phyloP scores from a whole-genome alignment of 2,329 filamentous ascomycete species.

The Scolecobasidium constrictum region DNA sequence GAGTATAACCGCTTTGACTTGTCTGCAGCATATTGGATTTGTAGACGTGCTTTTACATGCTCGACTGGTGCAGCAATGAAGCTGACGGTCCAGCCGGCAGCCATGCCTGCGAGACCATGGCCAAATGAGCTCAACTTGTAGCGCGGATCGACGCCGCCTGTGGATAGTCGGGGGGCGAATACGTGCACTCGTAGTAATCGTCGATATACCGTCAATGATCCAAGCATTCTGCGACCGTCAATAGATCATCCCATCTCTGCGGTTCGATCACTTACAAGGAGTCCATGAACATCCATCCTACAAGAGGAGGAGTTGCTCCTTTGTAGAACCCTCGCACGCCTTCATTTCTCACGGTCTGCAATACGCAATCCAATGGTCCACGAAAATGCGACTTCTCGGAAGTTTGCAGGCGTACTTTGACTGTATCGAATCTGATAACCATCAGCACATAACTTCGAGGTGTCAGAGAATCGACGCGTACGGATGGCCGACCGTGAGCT shows the following conservation, averaged over 20 bases:
- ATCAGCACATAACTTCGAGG: slow-evolving; percentile 11
- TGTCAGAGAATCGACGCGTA: slow-evolving; percentile 21
- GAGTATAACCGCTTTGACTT: slow-evolving; percentile 71
- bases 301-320: slow-evolving; percentile 78
- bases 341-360: slow-evolving; percentile 77
- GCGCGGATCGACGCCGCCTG: slow-evolving; percentile 18
- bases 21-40: slow-evolving; percentile 80
- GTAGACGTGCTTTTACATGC: slow-evolving; percentile 86
- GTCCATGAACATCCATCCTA: slow-evolving; percentile 99
- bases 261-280: slow-evolving; percentile 36
- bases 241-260: not conserved
- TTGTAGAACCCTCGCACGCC: slow-evolving; percentile 84
- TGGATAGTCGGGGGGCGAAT: slow-evolving; percentile 39
- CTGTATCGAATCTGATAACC: slow-evolving; percentile 63
- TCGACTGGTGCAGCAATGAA: slow-evolving; percentile 91
- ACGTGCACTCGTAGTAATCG: slow-evolving; percentile 70
- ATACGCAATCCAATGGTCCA: slow-evolving; percentile 75
- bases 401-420: slow-evolving; percentile 93
- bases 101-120: slow-evolving; percentile 76
- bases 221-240: slow-evolving; percentile 54
- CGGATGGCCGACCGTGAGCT: slow-evolving; percentile 60
- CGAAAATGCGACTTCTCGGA: slow-evolving; percentile 66
- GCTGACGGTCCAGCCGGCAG: slow-evolving; percentile 81
- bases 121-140: slow-evolving; percentile 60
- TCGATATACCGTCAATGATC: slow-evolving; percentile 82